Conservation (phyloP, 2,329 filamentous ascomycete genomes). For the Monosporascus sp. region DNA sequence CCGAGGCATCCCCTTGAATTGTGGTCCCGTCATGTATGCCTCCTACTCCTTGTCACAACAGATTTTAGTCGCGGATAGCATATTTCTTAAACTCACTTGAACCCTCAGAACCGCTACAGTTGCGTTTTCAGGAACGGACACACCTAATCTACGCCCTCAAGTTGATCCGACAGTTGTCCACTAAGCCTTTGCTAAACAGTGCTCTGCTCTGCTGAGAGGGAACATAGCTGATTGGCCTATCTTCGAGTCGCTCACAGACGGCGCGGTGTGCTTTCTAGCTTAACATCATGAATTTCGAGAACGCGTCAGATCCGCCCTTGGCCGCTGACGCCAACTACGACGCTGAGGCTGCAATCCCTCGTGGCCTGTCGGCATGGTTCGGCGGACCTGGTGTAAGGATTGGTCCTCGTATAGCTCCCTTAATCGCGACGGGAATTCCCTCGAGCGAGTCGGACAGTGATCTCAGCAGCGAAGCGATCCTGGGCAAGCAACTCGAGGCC, state of each 20-base stretch:
- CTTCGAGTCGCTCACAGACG: background rate
- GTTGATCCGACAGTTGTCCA: too few species aligned
- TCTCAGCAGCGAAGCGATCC: constrained; percentile 43
- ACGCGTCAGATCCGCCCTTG: constrained; percentile 15
- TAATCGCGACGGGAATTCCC: constrained; percentile 22
- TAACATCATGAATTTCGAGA: constrained; percentile 16
- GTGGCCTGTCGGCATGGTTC: constrained; percentile 33
- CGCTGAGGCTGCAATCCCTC: constrained; percentile 41
- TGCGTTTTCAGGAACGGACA: too few species aligned
- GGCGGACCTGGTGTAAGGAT: constrained; percentile 35
- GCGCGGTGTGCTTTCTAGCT: background rate
- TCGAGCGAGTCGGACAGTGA: constrained; percentile 35
- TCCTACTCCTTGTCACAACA: too few species aligned
- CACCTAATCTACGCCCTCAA: too few species aligned
- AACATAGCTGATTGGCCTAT: too few species aligned
- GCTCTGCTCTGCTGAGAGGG: too few species aligned
- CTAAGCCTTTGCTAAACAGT: too few species aligned
- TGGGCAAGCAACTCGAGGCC: constrained; percentile 65
- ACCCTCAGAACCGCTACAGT: too few species aligned
- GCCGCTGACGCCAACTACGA: constrained; percentile 42
- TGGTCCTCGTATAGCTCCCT: constrained; percentile 47
- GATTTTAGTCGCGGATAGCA: too few species aligned
- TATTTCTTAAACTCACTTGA: too few species aligned
- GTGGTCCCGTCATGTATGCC: too few species aligned
- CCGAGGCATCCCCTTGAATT: too few species aligned